Evolutionary conservation across 2,329 filamentous ascomycete genomes (phyloP), one percentile per base, ranked within the genome.

Genomic region (Gaeumannomyces tritici): DNA sequence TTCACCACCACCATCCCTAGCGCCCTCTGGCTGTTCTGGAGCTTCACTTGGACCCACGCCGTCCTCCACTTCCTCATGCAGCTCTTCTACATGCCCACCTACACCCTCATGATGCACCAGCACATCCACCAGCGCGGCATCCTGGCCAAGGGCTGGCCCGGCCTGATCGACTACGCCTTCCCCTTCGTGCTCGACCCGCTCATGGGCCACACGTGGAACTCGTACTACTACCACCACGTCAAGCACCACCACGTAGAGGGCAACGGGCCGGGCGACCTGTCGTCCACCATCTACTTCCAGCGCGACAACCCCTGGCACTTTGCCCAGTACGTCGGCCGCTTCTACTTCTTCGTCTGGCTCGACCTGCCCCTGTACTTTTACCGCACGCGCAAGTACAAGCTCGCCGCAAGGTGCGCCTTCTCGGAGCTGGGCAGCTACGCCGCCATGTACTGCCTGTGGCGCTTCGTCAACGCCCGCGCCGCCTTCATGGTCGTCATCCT

Each of bases 191-290:
- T 85, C 13, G 88, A 92, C 67, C 89, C 89, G 0, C 74, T 93
- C 63, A 89, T 91, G 83, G 90, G 90, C 13, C 90, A 93, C 70
- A 92, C 89, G 0, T 92, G 89, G 89, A 91, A 93, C 74, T 88
- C 87, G 2, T 93, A 93, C 75, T 93, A 83, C 72, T 93, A 91
- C 70, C 90, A 93, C 70, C 90, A 93, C 69, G 89, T 93, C 70
- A 93, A 93, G 77, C 89, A 92, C 70, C 90, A 93, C 70, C 90
- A 93, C 67, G 86, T 93, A 62, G 90, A 93, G 74, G 71, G 85
- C 65, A 93, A 93, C 68, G 90, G 90, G 0, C 89, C 89, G 0
- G 81, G 87, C 58, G 90, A 93, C 69, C 79, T 92, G 0, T 90
- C 87, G 1, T 89, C 88, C 0, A 93, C 90, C 0, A 82, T 93